phyloP scores from a whole-genome alignment of 1,284 basidiomycete genomes.

The Melampsora occidentalis region DNA sequence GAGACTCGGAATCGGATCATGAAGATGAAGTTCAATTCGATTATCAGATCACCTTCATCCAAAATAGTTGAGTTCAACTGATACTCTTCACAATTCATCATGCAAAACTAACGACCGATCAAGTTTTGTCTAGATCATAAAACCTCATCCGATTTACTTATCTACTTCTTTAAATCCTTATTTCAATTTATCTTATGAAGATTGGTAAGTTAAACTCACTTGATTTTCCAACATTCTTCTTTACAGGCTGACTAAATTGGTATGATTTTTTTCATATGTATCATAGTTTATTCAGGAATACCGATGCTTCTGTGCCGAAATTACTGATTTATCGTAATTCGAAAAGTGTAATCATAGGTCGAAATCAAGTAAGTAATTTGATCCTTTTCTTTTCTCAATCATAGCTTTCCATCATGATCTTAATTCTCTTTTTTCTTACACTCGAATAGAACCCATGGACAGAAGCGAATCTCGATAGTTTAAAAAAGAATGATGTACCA shows the following conservation, averaged over 20 bases:
- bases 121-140: too few relatives aligned
- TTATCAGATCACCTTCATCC: too few relatives aligned
- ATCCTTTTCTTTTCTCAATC: background rate
- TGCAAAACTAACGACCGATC: too few relatives aligned
- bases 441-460: slow-evolving; percentile 83
- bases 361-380: slow-evolving; percentile 65
- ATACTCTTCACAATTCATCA: too few relatives aligned
- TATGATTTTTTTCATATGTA: background rate
- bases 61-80: too few relatives aligned
- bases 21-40: too few relatives aligned
- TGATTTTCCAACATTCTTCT: background rate
- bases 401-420: background rate
- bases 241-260: background rate
- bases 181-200: slow-evolving; percentile 30
- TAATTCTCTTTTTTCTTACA: slow-evolving; percentile 7
- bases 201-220: slow-evolving; percentile 8
- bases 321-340: slow-evolving; percentile 83
- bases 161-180: slow-evolving; percentile 24
- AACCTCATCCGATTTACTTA: background rate
- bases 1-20: too few relatives aligned
- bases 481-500: slow-evolving; percentile 63
- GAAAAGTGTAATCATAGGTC: slow-evolving; percentile 88
- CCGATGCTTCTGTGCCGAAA: slow-evolving; percentile 62
- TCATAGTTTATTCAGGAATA: slow-evolving; percentile 24
- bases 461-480: slow-evolving; percentile 73